phyloP scores from a whole-genome alignment of 371 early-diverging fungal genomes.

The Haplosporangium sp. region DNA sequence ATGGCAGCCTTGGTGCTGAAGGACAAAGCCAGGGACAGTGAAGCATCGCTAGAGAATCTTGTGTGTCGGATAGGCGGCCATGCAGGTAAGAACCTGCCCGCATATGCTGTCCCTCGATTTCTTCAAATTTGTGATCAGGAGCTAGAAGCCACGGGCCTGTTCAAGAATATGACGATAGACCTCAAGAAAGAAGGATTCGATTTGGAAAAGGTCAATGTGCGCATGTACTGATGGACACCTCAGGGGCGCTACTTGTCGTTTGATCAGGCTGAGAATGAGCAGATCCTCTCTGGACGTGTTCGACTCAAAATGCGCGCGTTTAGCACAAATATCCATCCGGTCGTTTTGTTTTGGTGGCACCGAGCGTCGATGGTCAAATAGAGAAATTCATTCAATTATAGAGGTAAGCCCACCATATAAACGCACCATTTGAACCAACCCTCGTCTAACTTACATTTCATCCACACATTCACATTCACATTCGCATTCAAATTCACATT shows the following conservation, averaged over 20 bases:
- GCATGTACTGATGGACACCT: conserved; percentile 47
- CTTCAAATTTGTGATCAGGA: conserved; percentile 38
- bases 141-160: conserved; percentile 60
- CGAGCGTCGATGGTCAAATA: too few species aligned
- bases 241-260: conserved; percentile 35
- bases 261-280: conserved; percentile 19
- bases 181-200: conserved; percentile 63
- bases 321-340: too few species aligned
- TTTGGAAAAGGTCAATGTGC: conserved; percentile 31
- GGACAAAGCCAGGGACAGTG: conserved; percentile 26
- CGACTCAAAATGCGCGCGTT: conserved; percentile 4
- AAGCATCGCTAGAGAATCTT: conserved; percentile 18
- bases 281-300: conserved; percentile 29
- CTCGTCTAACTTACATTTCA: too few species aligned
- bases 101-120: conserved; percentile 48
- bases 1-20: conserved; percentile 75
- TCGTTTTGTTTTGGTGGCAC: too few species aligned
- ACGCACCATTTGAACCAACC: too few species aligned
- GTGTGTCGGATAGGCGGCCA: conserved; percentile 17
- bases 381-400: too few species aligned
- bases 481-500: too few species aligned
- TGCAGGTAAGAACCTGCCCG: conserved; percentile 27
- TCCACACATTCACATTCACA: too few species aligned
- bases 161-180: conserved; percentile 64
- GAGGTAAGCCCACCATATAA: too few species aligned